These are phyloP conservation scores for Nakazawaea anatomiae DNA, from an alignment of 805 yeast species.

Conservation along the genomic window DNA sequence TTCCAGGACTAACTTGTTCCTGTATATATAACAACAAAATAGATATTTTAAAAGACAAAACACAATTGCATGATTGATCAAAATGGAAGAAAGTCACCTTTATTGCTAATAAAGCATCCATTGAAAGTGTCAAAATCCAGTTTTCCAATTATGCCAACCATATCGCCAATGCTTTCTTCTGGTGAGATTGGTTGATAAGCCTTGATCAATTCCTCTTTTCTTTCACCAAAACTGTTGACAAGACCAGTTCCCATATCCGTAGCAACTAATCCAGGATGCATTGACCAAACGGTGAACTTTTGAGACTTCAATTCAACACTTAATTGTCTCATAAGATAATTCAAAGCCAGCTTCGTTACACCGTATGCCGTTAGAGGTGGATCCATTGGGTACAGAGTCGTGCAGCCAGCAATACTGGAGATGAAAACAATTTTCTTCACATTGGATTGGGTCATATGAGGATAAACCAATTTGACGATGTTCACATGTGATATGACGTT, in stretches of 20 bases:
- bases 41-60: too few relatives aligned
- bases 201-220: background rate
- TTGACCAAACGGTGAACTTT: constrained; percentile 20
- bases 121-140: background rate
- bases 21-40: too few relatives aligned
- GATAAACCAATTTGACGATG: constrained; percentile 16
- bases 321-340: constrained; percentile 21
- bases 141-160: background rate
- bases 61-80: too few relatives aligned
- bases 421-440: constrained; percentile 24
- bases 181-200: too few relatives aligned
- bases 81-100: background rate
- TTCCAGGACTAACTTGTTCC: too few relatives aligned
- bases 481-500: constrained; percentile 13
- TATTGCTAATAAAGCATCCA: background rate
- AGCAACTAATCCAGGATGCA: constrained; percentile 23
- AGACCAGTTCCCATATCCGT: constrained; percentile 24
- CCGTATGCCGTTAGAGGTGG: constrained; percentile 21
- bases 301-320: constrained; percentile 20
- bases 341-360: constrained; percentile 32
- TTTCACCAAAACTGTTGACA: background rate
- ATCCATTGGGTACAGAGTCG: constrained; percentile 17
- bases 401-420: constrained; percentile 24
- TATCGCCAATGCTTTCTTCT: background rate
- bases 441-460: constrained; percentile 18